Conservation (phyloP, 345 rosid genomes). For the Salix exigua region DNA sequence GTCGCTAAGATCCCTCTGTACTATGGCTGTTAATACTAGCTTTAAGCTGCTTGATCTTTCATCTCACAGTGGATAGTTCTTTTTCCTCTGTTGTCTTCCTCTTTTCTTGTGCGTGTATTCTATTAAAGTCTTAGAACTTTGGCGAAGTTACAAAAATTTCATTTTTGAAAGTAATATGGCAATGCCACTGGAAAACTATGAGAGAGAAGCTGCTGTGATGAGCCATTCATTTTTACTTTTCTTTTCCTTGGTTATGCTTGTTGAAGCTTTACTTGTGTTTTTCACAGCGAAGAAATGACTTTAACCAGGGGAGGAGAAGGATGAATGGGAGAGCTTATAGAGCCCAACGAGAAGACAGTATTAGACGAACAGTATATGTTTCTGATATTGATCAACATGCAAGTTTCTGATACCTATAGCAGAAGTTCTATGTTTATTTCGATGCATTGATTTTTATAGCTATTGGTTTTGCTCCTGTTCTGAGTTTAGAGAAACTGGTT, state of each 20-base stretch:
- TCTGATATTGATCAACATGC: conserved; percentile 61
- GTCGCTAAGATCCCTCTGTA: not conserved
- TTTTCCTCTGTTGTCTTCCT: not conserved
- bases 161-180: not conserved
- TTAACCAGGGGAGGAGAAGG: conserved; percentile 59
- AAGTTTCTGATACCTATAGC: conserved; percentile 16
- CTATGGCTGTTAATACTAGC: not conserved
- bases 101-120: not conserved
- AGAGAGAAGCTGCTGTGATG: not conserved
- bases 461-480: conserved; percentile 3
- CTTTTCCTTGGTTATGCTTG: not conserved
- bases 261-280: conserved; percentile 5
- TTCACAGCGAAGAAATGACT: conserved; percentile 56
- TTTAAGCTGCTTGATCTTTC: not conserved
- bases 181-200: not conserved
- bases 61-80: not conserved
- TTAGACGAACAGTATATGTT: conserved; percentile 59
- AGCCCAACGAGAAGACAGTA: conserved; percentile 65
- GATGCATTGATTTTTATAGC: not conserved
- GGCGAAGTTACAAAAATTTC: not conserved
- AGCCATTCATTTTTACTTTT: not conserved
- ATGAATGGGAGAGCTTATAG: conserved; percentile 51
- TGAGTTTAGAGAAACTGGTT: conserved; percentile 3
- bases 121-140: not conserved
- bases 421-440: not conserved